Evolutionary conservation across 1,284 basidiomycete genomes (phyloP), one percentile per base, ranked within the genome.

Genomic region (Cystobasidium pallidum): DNA sequence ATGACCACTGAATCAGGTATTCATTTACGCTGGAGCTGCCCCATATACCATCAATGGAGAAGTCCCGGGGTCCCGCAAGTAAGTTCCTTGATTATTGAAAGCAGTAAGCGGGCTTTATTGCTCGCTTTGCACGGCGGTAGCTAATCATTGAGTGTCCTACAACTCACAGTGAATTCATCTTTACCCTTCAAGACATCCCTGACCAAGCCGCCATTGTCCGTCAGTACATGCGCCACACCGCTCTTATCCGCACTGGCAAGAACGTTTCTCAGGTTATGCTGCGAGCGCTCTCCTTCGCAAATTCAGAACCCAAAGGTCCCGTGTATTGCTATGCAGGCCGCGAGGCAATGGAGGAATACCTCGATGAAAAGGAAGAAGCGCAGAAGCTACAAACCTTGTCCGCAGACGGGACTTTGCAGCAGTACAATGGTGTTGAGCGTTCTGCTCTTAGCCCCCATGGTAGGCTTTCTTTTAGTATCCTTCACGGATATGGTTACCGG

Each of bases 311-410:
- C 0, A 85, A 85, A 77, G 88, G 88, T 0, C 88, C 88, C 0
- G 87, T 88, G 1, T 89, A 89, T 78, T 82, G 49, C 54, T 59
- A 72, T 70, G 55, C 59, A n/a, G 84, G 87, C 26, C 83, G 89
- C 24, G 89, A 90, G 78, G 83, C 84, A 0, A 86, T 88, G 83
- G 88, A 90, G 77, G 84, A 88, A 79, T 86, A 88, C 75, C 78
- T 89, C 0, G 82, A 85, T 36, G 74, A 80, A 47, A 79, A 65
- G 52, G 67, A 58, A 28, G 61, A 68, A 55, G 30, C 7, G 17
- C 28, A 24, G 41, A 57, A 59, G 21, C 13, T 68, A 11, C 4
- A 59, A 43, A 36, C 41, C 2, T 11, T 57, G 17, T 57, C 49
- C 3, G 24, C 43, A 17, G 55, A 68, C 15, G 55, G 41, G 21